Base-by-base conservation (phyloP, 352 stramenopile species). In the Phytophthora crassamura region DNA sequence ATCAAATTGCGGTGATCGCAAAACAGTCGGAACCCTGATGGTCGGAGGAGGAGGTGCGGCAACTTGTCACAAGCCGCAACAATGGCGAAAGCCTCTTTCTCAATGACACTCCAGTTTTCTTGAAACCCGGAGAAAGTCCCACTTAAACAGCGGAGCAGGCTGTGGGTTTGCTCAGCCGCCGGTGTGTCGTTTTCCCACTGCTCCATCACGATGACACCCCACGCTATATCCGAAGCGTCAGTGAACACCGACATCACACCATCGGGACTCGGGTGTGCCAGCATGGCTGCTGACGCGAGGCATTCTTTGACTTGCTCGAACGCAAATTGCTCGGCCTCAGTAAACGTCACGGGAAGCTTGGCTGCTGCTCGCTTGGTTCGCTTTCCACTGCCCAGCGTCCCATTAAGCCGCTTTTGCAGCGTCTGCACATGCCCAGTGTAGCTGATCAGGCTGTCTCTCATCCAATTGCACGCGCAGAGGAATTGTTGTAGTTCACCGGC, bases 31-130 rank as follows among this genome's bases (percentile, higher is more conserved):
- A n/a, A n/a, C n/a, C n/a, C n/a, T n/a, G n/a, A n/a, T n/a, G n/a
- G n/a, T n/a, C n/a, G n/a, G n/a, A n/a, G n/a, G n/a, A n/a, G n/a
- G n/a, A n/a, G n/a, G n/a, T n/a, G n/a, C n/a, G n/a, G n/a, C n/a
- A n/a, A n/a, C n/a, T n/a, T n/a, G n/a, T n/a, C n/a, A n/a, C n/a
- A n/a, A n/a, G n/a, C n/a, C n/a, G n/a, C n/a, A n/a, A n/a, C n/a
- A n/a, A n/a, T n/a, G n/a, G n/a, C n/a, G 28, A 48, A 48, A 16
- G 41, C 41, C 41, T 33, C 41, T 22, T 34, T 48, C 18, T 48
- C 18, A 2, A 33, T 48, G 1, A 48, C 41, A 16, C 45, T 72
- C 49, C 48, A 62, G 41, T 51, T 56, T 43, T 64, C 0, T 11
- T 46, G 48, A 1, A 11, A n/a, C 2, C 33, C 48, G 6, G 20